Evolutionary conservation across 768 basidiomycete species (phyloP).

Genomic region (Clavaria fumosa): DNA sequence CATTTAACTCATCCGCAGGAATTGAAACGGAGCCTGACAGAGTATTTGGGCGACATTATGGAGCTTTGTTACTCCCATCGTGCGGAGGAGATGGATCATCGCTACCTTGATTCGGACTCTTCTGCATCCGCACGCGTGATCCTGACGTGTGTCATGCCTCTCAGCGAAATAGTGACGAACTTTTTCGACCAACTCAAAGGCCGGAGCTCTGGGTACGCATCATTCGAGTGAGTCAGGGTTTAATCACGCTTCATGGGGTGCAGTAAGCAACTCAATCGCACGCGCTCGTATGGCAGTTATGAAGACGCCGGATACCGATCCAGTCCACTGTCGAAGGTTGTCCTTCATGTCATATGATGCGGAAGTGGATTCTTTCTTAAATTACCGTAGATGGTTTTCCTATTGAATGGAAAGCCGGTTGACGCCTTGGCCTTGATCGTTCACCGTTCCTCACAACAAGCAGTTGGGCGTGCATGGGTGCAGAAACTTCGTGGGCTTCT

Average conservation of each 20-base stretch:
- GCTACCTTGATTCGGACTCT: conserved; percentile 55
- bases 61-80: conserved; percentile 79
- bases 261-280: not conserved
- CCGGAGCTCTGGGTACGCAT: conserved; percentile 80
- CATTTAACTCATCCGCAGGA: not conserved
- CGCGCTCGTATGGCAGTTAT: conserved; percentile 38
- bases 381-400: conserved; percentile 60
- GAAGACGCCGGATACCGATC: conserved; percentile 82
- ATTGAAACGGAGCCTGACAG: conserved; percentile 22
- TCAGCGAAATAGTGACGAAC: conserved; percentile 86
- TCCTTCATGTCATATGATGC: conserved; percentile 4
- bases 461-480: conserved; percentile 70
- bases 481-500: conserved; percentile 73
- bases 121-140: conserved; percentile 50
- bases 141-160: conserved; percentile 68
- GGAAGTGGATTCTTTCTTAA: not conserved
- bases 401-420: conserved; percentile 78
- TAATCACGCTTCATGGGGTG: not conserved
- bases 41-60: conserved; percentile 94
- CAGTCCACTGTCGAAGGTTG: conserved; percentile 77
- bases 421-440: conserved; percentile 91
- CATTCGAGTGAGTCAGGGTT: conserved; percentile 67
- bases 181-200: conserved; percentile 95
- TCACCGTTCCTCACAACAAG: conserved; percentile 63
- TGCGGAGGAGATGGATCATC: conserved; percentile 70